Base-by-base conservation (phyloP, 345 rosid genomes). In the Zanthoxylum bungeanum region DNA sequence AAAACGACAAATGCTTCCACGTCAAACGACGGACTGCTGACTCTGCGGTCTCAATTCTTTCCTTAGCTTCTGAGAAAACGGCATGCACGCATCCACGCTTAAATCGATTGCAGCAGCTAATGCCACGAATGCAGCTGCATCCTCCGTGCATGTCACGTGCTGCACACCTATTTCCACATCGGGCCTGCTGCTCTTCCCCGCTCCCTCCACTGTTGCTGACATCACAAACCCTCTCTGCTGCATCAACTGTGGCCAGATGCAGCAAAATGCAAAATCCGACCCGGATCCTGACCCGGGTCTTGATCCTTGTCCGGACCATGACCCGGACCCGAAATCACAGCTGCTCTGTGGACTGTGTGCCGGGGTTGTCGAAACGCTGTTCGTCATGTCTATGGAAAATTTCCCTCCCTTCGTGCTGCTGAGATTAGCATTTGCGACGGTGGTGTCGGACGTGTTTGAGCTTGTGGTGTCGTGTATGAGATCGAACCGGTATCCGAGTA, bases 121-220 rank as follows among this genome's bases (percentile, higher is more conserved):
- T 1, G 97, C 98, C 86, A 92, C 97, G 74, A 79, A 91, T 1
- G 86, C 97, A 0, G 98, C 98, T 56, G 97, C 98, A 49, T 94
- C 98, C 91, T 92, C 98, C 56, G 90, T 92, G 83, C 98, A 94
- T 30, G 86, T 90, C 92, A 94, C 98, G 81, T 92, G 96, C 74
- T 86, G 89, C 57, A 92, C 89, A 4, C 98, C 97, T 0, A 94
- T 84, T 76, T 91, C 98, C 67, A 94, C 95, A 76, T 84, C 89
- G 0, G 95, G 91, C 67, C 77, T 90, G 8, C 91, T 78, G 56
- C 78, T 42, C 62, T 76, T 80, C 31, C 80, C 87, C 9, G 71
- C 80, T 2, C 91, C 97, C 30, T 87, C 86, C 66, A 94, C 91
- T 1, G 87, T 87, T 0, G 98, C 82, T 9, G 97, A 92, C 98